Conservation (phyloP, 805 yeast genomes). For the Metschnikowia sp. region DNA sequence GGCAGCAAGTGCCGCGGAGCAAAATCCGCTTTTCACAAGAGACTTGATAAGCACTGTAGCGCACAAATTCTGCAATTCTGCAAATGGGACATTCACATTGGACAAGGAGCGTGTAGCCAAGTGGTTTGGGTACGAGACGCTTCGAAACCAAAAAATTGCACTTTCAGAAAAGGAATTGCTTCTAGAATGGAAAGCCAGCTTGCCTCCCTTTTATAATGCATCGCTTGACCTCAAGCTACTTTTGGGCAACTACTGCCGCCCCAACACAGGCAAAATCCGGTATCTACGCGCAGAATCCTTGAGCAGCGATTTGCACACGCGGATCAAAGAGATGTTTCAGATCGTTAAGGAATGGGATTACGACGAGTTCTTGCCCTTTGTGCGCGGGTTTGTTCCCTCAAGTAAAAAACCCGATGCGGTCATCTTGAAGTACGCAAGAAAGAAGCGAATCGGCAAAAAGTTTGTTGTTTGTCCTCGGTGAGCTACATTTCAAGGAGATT, state of each 20-base stretch:
- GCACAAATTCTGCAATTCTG: conserved; percentile 24
- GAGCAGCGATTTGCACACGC: conserved; percentile 30
- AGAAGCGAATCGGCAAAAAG: conserved; percentile 33
- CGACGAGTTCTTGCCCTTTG: conserved; percentile 38
- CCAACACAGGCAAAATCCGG: conserved; percentile 44
- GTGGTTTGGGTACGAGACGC: conserved; percentile 63
- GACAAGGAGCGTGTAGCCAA: conserved; percentile 43
- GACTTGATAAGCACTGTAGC: conserved; percentile 50
- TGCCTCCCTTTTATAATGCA: conserved; percentile 63
- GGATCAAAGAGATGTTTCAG: conserved; percentile 33
- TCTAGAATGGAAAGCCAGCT: conserved; percentile 57
- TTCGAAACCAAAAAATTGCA: conserved; percentile 23
- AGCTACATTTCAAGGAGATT: background rate
- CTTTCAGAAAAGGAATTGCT: conserved; percentile 49
- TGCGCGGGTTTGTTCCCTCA: conserved; percentile 27
- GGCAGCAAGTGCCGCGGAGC: conserved; percentile 22
- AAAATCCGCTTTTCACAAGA: conserved; percentile 25
- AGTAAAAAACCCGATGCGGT: conserved; percentile 37
- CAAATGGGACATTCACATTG: conserved; percentile 30
- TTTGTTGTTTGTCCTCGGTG: conserved; percentile 25
- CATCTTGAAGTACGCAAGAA: conserved; percentile 36
- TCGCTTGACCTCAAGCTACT: conserved; percentile 54
- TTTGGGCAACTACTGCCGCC: conserved; percentile 52
- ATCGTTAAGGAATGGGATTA: conserved; percentile 35
- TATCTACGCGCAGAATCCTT: conserved; percentile 51